Base-by-base conservation (phyloP, 2,329 filamentous ascomycete genomes). In the Cordyceps javanica region DNA sequence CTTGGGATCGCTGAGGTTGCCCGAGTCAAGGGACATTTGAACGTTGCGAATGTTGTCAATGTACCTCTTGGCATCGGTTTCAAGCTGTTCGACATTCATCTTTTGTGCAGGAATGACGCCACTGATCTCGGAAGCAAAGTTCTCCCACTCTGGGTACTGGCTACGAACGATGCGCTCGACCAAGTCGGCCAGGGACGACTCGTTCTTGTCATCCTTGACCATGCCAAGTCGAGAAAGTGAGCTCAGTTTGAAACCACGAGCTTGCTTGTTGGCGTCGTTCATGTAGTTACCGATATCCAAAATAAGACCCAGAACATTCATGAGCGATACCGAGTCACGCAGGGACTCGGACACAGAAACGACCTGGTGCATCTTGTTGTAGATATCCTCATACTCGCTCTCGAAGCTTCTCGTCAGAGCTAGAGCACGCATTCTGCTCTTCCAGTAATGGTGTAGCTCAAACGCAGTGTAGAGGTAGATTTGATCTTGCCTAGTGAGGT, bases 161-260 rank as follows among this genome's bases (percentile, higher is more conserved):
- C 91, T 94, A 62, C 94, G 89, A 59, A 97, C 93, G 64, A 97
- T 96, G 64, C 93, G 89, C 74, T 99, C 94, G 44, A 99, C 91
- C 44, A 97, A 82, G 72, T 99, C 94, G 58, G 93, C 91, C 69
- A 99, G 88, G 0, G 91, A 97, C 1, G 91, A 93, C 72, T 97
- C 89, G 72, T 99, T 99, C 81, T 97, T 97, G 77, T 96, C 91
- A 69, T 99, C 94, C 76, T 99, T 99, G 68, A 97, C 90, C 92
- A 99, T 97, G 60, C 89, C 92, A 57, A 99, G 78, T 57, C 94
- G 86, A 28, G 90, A 90, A 50, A 99, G 85, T 6, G 94, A 97
- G 68, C 91, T 94, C 14, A 99, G 84, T 77, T 99, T 99, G 86
- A 99, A 99, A 61, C 94, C 94, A 59, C 88, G 90, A 4, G 94